phyloP scores from a whole-genome alignment of 2,329 filamentous ascomycete genomes.

The Ophiosphaerella herpotricha region DNA sequence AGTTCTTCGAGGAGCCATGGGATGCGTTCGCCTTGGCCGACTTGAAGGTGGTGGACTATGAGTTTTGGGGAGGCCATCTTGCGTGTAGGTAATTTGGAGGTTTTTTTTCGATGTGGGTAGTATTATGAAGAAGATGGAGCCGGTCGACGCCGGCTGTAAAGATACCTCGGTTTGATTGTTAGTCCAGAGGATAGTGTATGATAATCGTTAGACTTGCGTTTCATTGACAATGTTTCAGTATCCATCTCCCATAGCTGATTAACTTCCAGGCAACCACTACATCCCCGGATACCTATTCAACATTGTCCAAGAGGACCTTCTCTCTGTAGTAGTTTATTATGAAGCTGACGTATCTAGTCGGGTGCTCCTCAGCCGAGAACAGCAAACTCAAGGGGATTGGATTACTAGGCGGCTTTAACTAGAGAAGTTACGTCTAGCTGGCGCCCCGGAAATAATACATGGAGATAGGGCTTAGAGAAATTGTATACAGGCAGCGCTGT shows the following conservation, averaged over 20 bases:
- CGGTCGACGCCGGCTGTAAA: background rate
- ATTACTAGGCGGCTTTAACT: background rate
- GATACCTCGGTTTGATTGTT: background rate
- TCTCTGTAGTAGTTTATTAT: background rate
- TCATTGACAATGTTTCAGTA: background rate
- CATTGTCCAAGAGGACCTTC: background rate
- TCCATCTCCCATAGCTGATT: background rate
- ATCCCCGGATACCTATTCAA: background rate
- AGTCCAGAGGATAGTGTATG: background rate
- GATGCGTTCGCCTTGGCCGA: conserved; percentile 67
- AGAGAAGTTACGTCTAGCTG: background rate
- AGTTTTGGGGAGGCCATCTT: conserved; percentile 31
- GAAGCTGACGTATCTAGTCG: background rate
- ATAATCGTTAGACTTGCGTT: background rate
- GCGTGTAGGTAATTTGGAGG: background rate
- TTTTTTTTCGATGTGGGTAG: background rate
- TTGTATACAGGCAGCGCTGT: background rate
- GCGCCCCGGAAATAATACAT: background rate
- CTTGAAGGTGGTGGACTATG: conserved; percentile 45
- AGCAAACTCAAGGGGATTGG: background rate
- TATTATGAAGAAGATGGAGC: background rate
- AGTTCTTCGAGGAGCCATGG: conserved; percentile 70
- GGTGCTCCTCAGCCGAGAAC: background rate
- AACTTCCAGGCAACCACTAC: background rate
- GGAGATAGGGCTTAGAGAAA: background rate